Conservation (phyloP, 2,329 filamentous ascomycete species). For the Fusarium sp. region DNA sequence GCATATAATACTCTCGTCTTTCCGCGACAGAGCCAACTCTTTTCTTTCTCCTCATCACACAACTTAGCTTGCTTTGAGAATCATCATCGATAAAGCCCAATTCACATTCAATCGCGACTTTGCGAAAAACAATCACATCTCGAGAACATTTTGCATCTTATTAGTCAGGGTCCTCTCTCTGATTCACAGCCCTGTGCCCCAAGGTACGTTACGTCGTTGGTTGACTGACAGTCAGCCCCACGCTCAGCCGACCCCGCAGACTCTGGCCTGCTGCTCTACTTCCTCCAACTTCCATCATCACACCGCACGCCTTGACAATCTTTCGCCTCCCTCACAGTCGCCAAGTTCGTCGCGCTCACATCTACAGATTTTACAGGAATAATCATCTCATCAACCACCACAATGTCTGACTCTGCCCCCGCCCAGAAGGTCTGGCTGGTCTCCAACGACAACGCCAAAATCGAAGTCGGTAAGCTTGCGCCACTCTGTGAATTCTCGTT, state of each 20-base stretch:
- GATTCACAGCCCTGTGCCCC: slow-evolving; percentile 28
- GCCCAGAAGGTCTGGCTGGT: slow-evolving; percentile 57
- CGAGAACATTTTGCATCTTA: not conserved
- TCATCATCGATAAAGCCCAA: not conserved
- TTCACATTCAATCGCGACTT: not conserved
- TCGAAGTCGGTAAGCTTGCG: slow-evolving; percentile 56
- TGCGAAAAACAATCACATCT: not conserved
- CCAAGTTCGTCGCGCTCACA: slow-evolving; percentile 12
- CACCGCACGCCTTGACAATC: slow-evolving; percentile 18
- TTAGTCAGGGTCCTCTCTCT: slow-evolving; percentile 18
- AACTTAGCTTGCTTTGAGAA: not conserved
- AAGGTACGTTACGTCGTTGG: slow-evolving; percentile 35
- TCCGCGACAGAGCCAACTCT: not conserved
- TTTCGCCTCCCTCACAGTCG: not conserved
- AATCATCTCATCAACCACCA: slow-evolving; percentile 27
- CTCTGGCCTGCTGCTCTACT: slow-evolving; percentile 33
- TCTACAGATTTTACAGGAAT: slow-evolving; percentile 1
- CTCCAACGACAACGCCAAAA: slow-evolving; percentile 60
- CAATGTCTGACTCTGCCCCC: slow-evolving; percentile 49
- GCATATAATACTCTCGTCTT: slow-evolving; percentile 2
- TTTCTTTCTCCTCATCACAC: not conserved
- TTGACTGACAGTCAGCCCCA: slow-evolving; percentile 23
- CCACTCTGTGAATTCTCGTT: slow-evolving; percentile 21
- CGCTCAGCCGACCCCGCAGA: slow-evolving; percentile 42
- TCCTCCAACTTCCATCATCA: slow-evolving; percentile 40